Percentiles rank a stretch among this genome's conserved stretches.
These are phyloP conservation scores for Globisporangium middletonii DNA, from an alignment of 352 stramenopile species.

Conservation along the genomic window DNA sequence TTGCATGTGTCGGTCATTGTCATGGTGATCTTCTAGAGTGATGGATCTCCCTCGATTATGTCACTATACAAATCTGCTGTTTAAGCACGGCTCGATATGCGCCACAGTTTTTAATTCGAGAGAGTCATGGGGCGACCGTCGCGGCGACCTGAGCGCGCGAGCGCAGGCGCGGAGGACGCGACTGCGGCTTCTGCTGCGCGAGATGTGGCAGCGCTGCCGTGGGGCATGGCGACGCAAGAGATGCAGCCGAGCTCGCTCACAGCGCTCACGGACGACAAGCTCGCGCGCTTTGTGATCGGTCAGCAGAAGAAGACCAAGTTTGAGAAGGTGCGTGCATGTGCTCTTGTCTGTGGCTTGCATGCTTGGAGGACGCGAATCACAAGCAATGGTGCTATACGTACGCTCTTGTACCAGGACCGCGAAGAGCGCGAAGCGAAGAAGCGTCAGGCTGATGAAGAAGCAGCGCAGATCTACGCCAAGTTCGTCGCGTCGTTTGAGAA, in stretches of 20 bases:
- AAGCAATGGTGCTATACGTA: not conserved
- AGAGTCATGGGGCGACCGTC: constrained; percentile 1
- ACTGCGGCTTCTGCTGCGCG: not conserved
- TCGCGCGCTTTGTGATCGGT: constrained; percentile 72
- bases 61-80: too few relatives aligned
- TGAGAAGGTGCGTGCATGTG: constrained; percentile 42
- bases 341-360: not conserved
- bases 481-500: constrained; percentile 90
- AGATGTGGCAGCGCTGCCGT: constrained; percentile 25
- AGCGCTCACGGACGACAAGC: constrained; percentile 68
- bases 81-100: too few relatives aligned
- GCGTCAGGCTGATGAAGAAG: constrained; percentile 78
- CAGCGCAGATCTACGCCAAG: constrained; percentile 81
- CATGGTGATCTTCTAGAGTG: too few relatives aligned
- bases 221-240: constrained; percentile 55
- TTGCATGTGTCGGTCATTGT: too few relatives aligned
- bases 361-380: too few relatives aligned
- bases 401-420: constrained; percentile 30
- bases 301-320: constrained; percentile 87
- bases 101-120: not conserved
- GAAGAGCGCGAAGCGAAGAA: constrained; percentile 83
- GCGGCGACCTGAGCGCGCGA: not conserved
- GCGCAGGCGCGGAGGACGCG: not conserved
- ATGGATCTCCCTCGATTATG: too few relatives aligned
- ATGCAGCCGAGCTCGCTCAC: constrained; percentile 68